Evolutionary conservation across 2,329 filamentous ascomycete genomes (phyloP).

Genomic region (Neocatenulostroma microsporum): DNA sequence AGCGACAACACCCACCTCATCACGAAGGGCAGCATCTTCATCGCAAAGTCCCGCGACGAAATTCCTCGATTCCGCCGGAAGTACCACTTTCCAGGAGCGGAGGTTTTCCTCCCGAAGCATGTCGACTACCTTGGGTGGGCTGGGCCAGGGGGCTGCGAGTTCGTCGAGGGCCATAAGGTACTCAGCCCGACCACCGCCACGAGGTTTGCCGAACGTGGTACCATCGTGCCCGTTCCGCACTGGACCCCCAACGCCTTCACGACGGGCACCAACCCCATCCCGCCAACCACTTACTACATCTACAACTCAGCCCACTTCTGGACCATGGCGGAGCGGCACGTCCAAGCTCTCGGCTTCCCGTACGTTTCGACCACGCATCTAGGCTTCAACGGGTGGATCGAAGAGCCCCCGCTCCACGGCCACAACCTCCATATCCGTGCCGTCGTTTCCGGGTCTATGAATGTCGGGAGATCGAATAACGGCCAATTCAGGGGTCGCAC

Average conservation of each 20-base stretch:
- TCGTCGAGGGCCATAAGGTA: constrained; percentile 6
- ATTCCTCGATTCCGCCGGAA: background rate
- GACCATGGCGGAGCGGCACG: background rate
- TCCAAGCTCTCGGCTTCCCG: background rate
- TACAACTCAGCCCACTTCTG: background rate
- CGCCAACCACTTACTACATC: background rate
- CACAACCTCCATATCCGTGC: constrained; percentile 1
- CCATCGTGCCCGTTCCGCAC: no score
- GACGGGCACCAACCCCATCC: no score
- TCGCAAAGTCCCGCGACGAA: constrained; percentile 1
- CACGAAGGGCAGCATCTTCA: background rate
- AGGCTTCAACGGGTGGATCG: no score
- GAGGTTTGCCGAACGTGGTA: background rate
- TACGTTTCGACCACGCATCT: constrained; percentile 7
- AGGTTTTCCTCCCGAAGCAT: background rate
- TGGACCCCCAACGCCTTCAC: no score
- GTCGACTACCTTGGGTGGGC: constrained; percentile 3
- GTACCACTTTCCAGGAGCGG: no score
- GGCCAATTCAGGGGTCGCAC: background rate
- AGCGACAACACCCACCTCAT: constrained; percentile 5
- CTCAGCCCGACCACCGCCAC: constrained; percentile 6
- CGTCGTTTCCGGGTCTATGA: constrained; percentile 1
- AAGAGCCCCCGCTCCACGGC: no score
- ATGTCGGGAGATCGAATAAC: background rate
- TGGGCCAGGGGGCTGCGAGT: constrained; percentile 2